Conservation (phyloP, 768 basidiomycete species). For the Serendipita sp. region DNA sequence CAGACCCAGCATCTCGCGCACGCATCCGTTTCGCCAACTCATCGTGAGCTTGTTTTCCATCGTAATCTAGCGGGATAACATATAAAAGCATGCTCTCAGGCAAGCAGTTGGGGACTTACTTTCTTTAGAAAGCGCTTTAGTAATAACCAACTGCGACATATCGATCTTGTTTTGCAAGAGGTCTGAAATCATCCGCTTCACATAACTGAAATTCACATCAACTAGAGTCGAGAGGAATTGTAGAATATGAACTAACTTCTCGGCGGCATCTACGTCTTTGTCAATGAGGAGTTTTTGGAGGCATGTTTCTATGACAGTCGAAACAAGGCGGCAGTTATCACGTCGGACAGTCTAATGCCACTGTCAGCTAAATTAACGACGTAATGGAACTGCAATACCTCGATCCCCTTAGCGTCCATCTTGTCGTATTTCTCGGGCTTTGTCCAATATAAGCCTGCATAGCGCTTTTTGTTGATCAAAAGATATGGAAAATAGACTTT, state of each 20-base stretch:
- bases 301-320: constrained; percentile 95
- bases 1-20: constrained; percentile 91
- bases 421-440: constrained; percentile 90
- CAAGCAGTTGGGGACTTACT: constrained; percentile 23
- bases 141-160: constrained; percentile 98
- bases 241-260: constrained; percentile 45
- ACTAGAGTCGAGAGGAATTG: neutral
- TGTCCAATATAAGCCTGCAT: constrained; percentile 98
- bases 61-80: constrained; percentile 47
- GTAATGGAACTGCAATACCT: constrained; percentile 34
- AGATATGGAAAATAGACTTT: constrained; percentile 98
- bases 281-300: constrained; percentile 96
- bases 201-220: constrained; percentile 41
- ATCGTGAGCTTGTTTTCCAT: constrained; percentile 89
- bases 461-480: constrained; percentile 96
- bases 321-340: constrained; percentile 96
- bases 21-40: constrained; percentile 93
- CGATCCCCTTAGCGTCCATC: constrained; percentile 99
- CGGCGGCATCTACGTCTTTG: constrained; percentile 82
- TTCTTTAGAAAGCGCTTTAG: constrained; percentile 84
- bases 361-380: neutral
- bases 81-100: neutral
- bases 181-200: constrained; percentile 85
- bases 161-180: constrained; percentile 92
- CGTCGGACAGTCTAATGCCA: constrained; percentile 73